Conservation (phyloP, 73 alveolate species). For the Tetrahymena thermophila region DNA sequence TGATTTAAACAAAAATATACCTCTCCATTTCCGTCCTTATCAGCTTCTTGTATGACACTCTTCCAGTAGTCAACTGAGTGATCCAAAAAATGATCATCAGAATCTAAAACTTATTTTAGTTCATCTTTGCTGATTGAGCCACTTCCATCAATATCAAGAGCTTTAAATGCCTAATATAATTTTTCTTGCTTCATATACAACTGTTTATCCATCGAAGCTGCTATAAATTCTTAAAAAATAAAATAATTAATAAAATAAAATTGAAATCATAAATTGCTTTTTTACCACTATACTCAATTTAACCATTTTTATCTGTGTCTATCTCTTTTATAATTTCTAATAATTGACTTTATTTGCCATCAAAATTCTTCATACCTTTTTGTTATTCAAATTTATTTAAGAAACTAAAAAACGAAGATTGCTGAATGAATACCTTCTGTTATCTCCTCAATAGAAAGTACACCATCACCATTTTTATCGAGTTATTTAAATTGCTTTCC, state of each 20-base stretch:
- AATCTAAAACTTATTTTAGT: constrained; percentile 16
- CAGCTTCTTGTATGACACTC: constrained; percentile 37
- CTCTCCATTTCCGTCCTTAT: constrained; percentile 44
- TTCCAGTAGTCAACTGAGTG: constrained; percentile 24
- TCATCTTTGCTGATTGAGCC: constrained; percentile 48
- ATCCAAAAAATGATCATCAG: background rate
- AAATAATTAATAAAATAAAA: background rate
- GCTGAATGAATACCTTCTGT: constrained; percentile 29
- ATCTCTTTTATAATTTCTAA: constrained; percentile 33
- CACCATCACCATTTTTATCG: constrained; percentile 60
- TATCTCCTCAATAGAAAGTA: constrained; percentile 46
- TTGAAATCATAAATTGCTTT: background rate
- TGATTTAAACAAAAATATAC: background rate
- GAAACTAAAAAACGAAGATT: background rate
- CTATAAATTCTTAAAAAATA: constrained; percentile 21
- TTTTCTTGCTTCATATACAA: constrained; percentile 44
- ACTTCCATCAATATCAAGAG: constrained; percentile 52
- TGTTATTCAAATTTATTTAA: background rate
- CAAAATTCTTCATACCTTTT: constrained; percentile 3
- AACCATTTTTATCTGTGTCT: constrained; percentile 57
- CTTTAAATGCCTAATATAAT: constrained; percentile 40
- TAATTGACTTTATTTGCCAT: constrained; percentile 20
- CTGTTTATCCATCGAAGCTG: constrained; percentile 54
- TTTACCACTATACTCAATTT: constrained; percentile 46
- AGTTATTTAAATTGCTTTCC: constrained; percentile 44